Conservation (phyloP, 441 rosid genomes). For the Corymbia citriodora region DNA sequence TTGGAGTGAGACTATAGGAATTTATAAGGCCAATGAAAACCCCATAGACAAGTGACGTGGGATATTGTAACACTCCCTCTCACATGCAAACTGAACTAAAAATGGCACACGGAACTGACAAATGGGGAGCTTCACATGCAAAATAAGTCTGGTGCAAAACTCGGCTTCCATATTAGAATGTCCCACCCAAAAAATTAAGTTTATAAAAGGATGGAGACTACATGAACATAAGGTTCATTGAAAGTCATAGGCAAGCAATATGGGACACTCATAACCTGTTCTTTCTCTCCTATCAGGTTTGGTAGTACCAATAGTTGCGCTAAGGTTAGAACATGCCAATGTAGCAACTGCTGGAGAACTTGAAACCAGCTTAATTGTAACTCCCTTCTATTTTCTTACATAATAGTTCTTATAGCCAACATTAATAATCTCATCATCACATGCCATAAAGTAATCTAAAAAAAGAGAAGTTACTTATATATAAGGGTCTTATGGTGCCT, state of each 20-base stretch:
- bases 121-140: not conserved
- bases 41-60: not conserved
- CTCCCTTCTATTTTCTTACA: not conserved
- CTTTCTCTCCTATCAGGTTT: not conserved
- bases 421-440: not conserved
- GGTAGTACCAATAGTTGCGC: not conserved
- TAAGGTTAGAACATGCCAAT: not conserved
- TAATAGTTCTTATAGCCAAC: not conserved
- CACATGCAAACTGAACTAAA: not conserved
- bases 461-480: not conserved
- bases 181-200: not conserved
- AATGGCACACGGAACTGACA: not conserved
- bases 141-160: not conserved
- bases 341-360: not conserved
- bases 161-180: not conserved
- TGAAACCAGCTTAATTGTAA: not conserved
- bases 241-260: not conserved
- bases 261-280: not conserved
- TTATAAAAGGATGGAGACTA: not conserved
- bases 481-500: not conserved
- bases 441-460: not conserved
- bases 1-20: not conserved
- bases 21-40: not conserved
- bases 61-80: not conserved
- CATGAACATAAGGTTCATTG: not conserved